Evolutionary conservation across 352 stramenopile genomes (phyloP).

Genomic region (Pythium periplocum): DNA sequence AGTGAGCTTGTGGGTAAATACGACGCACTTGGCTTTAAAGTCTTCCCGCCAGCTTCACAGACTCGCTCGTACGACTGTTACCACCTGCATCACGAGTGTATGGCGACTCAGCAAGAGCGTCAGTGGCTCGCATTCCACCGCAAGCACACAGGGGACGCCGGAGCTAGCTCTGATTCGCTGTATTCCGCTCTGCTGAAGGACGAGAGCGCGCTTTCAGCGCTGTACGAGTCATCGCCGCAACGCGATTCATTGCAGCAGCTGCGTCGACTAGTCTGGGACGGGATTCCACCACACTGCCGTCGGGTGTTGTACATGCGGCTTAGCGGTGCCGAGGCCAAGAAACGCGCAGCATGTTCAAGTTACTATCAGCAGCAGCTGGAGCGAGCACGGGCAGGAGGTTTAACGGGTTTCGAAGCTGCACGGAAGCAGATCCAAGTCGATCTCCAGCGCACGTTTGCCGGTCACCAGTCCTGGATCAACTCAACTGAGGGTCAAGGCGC

Average conservation of each 20-base stretch:
- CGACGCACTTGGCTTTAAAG: conserved; percentile 46
- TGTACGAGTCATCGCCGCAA: conserved; percentile 6
- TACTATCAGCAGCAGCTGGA: conserved; percentile 30
- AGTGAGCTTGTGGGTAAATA: conserved; percentile 8
- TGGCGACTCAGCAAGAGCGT: conserved; percentile 34
- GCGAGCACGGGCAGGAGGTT: conserved; percentile 4
- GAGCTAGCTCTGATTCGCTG: too few relatives aligned
- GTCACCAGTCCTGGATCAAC: conserved; percentile 63
- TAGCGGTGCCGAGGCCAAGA: conserved; percentile 28
- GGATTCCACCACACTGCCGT: conserved; percentile 39
- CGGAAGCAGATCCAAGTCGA: conserved; percentile 59
- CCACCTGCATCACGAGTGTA: conserved; percentile 29
- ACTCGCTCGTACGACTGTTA: conserved; percentile 41
- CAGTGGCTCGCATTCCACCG: conserved; percentile 25
- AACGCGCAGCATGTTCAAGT: conserved; percentile 9
- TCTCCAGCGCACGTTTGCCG: conserved; percentile 64
- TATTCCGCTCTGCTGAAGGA: too few relatives aligned
- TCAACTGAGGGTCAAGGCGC: conserved; percentile 29
- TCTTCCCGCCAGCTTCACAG: conserved; percentile 11
- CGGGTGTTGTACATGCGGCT: conserved; percentile 38
- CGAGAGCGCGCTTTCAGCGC: too few relatives aligned
- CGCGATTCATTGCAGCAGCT: conserved; percentile 8
- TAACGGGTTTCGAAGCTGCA: conserved; percentile 24
- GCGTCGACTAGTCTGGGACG: conserved; percentile 38
- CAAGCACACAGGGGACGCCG: not conserved